Conservation (phyloP, 2,329 filamentous ascomycete genomes). For the Alternaria infectoria region DNA sequence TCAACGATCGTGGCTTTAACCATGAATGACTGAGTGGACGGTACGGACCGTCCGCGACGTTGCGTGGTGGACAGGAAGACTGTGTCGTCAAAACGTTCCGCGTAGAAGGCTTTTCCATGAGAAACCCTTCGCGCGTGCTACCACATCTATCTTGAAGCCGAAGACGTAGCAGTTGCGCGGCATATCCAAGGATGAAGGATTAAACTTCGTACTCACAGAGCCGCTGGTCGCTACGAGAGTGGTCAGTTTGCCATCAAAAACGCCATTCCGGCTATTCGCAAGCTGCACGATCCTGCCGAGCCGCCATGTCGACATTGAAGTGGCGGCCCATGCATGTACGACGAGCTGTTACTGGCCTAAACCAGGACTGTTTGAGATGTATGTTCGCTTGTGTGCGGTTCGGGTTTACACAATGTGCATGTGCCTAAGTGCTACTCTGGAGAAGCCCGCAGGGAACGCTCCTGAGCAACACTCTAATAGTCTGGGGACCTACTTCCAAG, state of each 20-base stretch:
- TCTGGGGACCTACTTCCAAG: background rate
- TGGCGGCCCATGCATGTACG: slow-evolving; percentile 11
- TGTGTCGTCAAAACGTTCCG: background rate
- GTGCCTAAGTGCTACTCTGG: slow-evolving; percentile 3
- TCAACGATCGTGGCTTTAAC: background rate
- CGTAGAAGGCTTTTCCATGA: too few relatives aligned
- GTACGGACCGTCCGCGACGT: background rate
- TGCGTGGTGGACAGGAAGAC: background rate
- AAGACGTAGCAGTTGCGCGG: background rate
- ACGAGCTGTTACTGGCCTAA: slow-evolving; percentile 2
- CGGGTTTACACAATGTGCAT: slow-evolving; percentile 3
- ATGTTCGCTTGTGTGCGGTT: background rate
- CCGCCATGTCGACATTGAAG: slow-evolving; percentile 16
- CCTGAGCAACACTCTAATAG: slow-evolving; percentile 2
- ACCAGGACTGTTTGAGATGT: slow-evolving; percentile 2
- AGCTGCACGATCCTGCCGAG: slow-evolving; percentile 3
- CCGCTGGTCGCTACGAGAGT: background rate
- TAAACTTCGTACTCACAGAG: background rate
- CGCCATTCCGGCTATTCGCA: slow-evolving; percentile 8
- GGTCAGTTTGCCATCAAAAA: slow-evolving; percentile 6
- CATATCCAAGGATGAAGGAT: background rate
- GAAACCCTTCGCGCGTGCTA: background rate
- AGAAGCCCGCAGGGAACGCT: background rate
- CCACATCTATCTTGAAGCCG: background rate
- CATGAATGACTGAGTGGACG: background rate